These are phyloP conservation scores for Berberis vulgaris DNA, from an alignment of 164 flowering plant genomes.

Conservation along the genomic window DNA sequence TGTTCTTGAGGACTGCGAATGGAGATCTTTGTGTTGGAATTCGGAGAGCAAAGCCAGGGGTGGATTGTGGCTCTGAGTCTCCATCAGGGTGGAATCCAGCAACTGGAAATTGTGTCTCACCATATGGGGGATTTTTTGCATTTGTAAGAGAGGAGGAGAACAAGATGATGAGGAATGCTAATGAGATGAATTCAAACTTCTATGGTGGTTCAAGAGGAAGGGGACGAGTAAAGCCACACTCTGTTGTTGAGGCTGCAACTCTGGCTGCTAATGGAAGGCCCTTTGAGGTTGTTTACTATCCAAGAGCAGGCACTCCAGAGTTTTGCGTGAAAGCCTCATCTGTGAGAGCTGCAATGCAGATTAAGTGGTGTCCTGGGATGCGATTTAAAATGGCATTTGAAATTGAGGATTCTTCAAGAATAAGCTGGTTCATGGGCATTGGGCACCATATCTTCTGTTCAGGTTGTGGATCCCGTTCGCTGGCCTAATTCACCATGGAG, in stretches of 20 bases:
- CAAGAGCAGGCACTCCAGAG: too few relatives aligned
- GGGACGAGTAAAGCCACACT: slow-evolving; percentile 46
- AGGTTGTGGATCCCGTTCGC: too few relatives aligned
- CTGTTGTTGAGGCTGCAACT: slow-evolving; percentile 61
- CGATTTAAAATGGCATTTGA: too few relatives aligned
- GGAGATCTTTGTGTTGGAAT: slow-evolving; percentile 91
- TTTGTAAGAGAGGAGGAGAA: slow-evolving; percentile 51
- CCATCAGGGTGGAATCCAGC: slow-evolving; percentile 50
- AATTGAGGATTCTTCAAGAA: too few relatives aligned
- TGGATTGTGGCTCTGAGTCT: slow-evolving; percentile 30
- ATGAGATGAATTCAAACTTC: slow-evolving; percentile 17
- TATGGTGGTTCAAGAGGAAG: slow-evolving; percentile 22
- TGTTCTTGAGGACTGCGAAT: slow-evolving; percentile 64
- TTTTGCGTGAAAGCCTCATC: too few relatives aligned
- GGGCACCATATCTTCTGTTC: too few relatives aligned
- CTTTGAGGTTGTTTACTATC: slow-evolving; percentile 85
- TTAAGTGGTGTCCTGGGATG: too few relatives aligned
- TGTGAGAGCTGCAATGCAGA: too few relatives aligned
- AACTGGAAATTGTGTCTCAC: slow-evolving; percentile 27
- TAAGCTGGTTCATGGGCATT: too few relatives aligned
- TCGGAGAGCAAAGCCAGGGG: slow-evolving; percentile 70
- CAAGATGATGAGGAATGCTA: slow-evolving; percentile 28
- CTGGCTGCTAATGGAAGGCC: slow-evolving; percentile 60
- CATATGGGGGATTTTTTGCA: slow-evolving; percentile 48
- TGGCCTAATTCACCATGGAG: too few relatives aligned